phyloP scores from a whole-genome alignment of 2,329 filamentous ascomycete genomes.

The Bipolaris bicolor region DNA sequence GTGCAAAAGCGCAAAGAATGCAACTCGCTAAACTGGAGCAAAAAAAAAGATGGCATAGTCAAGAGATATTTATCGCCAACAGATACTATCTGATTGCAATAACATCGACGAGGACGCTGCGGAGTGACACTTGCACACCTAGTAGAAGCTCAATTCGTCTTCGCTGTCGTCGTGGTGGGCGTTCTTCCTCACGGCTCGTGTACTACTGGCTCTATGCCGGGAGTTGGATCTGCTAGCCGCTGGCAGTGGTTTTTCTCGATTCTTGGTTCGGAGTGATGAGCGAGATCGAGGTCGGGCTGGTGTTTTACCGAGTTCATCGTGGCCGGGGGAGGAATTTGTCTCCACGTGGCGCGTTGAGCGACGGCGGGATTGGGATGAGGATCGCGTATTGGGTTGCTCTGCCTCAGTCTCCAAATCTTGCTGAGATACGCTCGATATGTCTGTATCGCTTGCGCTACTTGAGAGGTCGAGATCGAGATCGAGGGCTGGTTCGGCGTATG shows the following conservation, averaged over 20 bases:
- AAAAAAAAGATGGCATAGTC: too few species aligned
- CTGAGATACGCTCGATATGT: not conserved
- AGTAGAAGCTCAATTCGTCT: conserved; percentile 45
- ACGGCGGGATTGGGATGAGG: too few species aligned
- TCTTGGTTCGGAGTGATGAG: not conserved
- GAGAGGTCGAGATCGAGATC: conserved; percentile 1
- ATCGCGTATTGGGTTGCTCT: too few species aligned
- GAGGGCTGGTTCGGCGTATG: conserved; percentile 17
- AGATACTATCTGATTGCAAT: not conserved
- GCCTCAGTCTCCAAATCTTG: not conserved
- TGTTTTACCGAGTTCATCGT: conserved; percentile 25
- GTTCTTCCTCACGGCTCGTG: not conserved
- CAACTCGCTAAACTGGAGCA: too few species aligned
- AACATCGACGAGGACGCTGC: not conserved
- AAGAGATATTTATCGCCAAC: too few species aligned
- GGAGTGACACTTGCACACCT: conserved; percentile 7
- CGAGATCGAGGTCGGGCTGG: conserved; percentile 3
- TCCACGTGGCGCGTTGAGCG: not conserved
- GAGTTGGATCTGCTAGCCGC: too few species aligned
- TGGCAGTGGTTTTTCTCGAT: not conserved
- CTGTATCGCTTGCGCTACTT: not conserved
- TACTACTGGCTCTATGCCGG: not conserved
- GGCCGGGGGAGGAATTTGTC: conserved; percentile 4
- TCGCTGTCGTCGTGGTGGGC: conserved; percentile 32
- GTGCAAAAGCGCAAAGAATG: too few species aligned